A percentile compares a stretch with the other conserved stretches of the same genome.
Evolutionary conservation across 2,329 filamentous ascomycete species (phyloP).

Genomic region (Chaetomium olivaceum): DNA sequence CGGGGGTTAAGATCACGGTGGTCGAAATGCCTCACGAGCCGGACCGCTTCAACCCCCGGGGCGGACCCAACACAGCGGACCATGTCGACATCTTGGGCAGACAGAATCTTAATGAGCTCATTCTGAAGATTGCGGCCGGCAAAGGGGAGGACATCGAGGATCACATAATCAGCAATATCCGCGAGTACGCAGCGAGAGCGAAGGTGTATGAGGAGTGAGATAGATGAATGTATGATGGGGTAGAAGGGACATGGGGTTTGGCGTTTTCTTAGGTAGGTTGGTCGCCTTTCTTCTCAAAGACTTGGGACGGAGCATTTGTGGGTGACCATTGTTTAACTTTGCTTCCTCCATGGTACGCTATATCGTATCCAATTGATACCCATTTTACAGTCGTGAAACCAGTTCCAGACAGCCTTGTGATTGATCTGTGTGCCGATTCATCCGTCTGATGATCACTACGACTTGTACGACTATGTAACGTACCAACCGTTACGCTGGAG

Average conservation of each 20-base stretch:
- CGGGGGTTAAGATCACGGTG: conserved; percentile 75
- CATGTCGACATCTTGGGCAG: conserved; percentile 95
- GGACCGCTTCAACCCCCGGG: conserved; percentile 82
- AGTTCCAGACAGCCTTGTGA: background rate
- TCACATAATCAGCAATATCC: conserved; percentile 77
- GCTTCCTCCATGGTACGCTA: background rate
- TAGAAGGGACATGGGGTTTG: background rate
- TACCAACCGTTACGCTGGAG: background rate
- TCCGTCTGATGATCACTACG: background rate
- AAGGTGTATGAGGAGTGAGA: conserved; percentile 70
- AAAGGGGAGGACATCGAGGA: conserved; percentile 77
- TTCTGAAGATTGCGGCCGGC: conserved; percentile 83
- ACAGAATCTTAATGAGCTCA: conserved; percentile 84
- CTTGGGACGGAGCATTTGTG: background rate
- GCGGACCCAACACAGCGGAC: conserved; percentile 72
- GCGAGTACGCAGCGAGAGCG: conserved; percentile 78
- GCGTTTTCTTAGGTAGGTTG: background rate
- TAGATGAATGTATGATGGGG: conserved; percentile 40
- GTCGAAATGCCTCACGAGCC: conserved; percentile 98
- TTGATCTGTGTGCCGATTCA: background rate
- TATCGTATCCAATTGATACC: conserved; percentile 9
- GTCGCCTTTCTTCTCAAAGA: background rate
- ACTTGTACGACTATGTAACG: background rate
- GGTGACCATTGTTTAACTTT: background rate
- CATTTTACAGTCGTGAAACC: background rate